Evolutionary conservation across 2,329 filamentous ascomycete genomes (phyloP), one percentile per base, ranked within the genome.

Genomic region (Clonostachys chloroleuca): DNA sequence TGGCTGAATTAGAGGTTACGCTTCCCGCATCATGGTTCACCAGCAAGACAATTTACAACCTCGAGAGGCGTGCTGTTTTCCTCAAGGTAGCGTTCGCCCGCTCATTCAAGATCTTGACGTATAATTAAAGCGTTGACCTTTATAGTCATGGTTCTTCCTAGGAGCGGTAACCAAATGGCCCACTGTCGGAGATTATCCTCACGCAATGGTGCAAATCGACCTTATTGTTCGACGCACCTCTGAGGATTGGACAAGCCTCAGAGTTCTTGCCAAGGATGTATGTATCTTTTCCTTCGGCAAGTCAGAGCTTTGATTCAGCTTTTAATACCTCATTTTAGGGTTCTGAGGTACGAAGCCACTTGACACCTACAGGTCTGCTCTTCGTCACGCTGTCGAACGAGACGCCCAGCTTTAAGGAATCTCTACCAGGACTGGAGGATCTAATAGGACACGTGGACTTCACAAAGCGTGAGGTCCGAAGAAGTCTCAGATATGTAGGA

Each of bases 401-500:
- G 61, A 73, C 24, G 65, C 73, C n/a, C 72, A 72, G 1, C 55
- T 81, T 81, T 50, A 61, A 77, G 16, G 70, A 78, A 39, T 81
- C 72, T 60, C 81, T 78, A 51, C 72, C 70, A 1, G 72, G 76
- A 2, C 61, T 81, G 0, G 72, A 79, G 50, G 63, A 66, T 3
- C 51, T 79, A 4, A 65, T 78, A 1, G 63, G 63, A 3, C 68
- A 60, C 40, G 74, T 80, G 5, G 74, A 81, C 49, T 81, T 81
- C 54, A 78, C 75, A 5, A 67, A 72, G 46, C 63, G 78, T 3
- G 75, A 75, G 0, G 66, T 78, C 52, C 67, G 75, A 4, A 67
- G 71, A 20, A 75, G 72, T 40, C 75, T 81, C 51, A 70, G 67
- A n/a, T 81, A 81, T 47, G 68, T 74, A 44, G 77, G 78, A 4